Percentiles rank a stretch among this genome's conserved stretches.
Evolutionary conservation across 2,329 filamentous ascomycete genomes (phyloP).

Genomic region (Aspergillus vadensis): DNA sequence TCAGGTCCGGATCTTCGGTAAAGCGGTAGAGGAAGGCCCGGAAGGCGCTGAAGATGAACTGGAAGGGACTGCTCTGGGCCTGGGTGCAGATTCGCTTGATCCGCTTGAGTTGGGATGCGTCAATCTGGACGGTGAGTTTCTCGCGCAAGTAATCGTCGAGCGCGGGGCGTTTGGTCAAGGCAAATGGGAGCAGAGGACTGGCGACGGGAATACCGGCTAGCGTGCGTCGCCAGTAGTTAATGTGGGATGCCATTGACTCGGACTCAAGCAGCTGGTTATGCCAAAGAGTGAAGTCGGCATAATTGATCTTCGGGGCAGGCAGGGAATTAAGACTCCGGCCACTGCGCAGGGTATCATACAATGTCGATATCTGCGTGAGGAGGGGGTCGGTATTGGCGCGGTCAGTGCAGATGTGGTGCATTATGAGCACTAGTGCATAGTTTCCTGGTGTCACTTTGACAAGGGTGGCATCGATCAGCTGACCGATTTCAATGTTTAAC

Average conservation of each 20-base stretch:
- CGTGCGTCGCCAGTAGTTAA: background rate
- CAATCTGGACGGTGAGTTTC: background rate
- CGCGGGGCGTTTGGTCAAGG: background rate
- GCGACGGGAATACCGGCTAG: background rate
- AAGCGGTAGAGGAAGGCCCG: conserved; percentile 6
- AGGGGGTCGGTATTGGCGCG: background rate
- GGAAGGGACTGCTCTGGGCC: background rate
- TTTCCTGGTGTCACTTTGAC: background rate
- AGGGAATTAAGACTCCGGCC: background rate
- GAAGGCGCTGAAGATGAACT: conserved; percentile 5
- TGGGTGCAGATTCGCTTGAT: conserved; percentile 7
- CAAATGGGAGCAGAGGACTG: background rate
- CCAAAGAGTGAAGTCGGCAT: conserved; percentile 6
- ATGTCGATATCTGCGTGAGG: background rate
- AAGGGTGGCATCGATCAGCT: background rate
- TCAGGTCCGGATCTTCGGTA: conserved; percentile 3
- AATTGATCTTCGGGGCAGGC: background rate
- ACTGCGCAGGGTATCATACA: background rate
- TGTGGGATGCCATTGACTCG: background rate
- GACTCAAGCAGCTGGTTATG: background rate
- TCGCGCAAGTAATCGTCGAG: background rate
- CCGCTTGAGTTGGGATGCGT: background rate
- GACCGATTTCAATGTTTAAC: conserved; percentile 9
- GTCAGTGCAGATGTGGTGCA: conserved; percentile 9
- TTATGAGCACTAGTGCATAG: conserved; percentile 3